A percentile compares a stretch with the other conserved stretches of the same genome.
Conservation (phyloP, 1,284 basidiomycete genomes). For the Fomitopsis schrenkii region DNA sequence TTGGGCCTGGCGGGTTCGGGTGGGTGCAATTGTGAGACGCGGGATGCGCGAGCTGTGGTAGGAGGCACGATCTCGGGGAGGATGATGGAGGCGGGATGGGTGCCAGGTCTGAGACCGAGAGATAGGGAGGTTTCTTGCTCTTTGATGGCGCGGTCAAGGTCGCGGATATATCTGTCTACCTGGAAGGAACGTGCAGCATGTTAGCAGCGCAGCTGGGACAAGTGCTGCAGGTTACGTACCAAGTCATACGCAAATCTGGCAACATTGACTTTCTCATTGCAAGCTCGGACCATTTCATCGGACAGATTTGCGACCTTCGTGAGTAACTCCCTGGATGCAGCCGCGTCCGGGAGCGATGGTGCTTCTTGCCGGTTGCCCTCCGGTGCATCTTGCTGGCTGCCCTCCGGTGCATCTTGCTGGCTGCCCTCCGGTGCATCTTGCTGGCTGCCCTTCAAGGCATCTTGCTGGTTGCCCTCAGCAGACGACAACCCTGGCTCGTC, state of each 20-base stretch:
- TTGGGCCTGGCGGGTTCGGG: conserved; percentile 11
- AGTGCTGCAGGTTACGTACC: conserved; percentile 34
- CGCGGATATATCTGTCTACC: conserved; percentile 71
- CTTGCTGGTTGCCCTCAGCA: background rate
- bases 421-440: background rate
- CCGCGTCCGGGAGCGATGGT: background rate
- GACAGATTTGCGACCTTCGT: conserved; percentile 52
- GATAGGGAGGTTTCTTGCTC: conserved; percentile 64
- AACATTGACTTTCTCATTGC: conserved; percentile 72
- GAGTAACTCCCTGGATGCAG: conserved; percentile 47
- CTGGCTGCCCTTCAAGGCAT: too few relatives aligned
- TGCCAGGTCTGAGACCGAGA: conserved; percentile 48
- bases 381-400: background rate
- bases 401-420: background rate
- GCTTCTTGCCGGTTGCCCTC: background rate
- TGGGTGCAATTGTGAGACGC: conserved; percentile 36
- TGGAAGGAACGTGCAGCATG: conserved; percentile 16
- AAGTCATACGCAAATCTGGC: conserved; percentile 65
- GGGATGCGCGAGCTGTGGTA: conserved; percentile 40
- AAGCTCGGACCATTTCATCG: conserved; percentile 57
- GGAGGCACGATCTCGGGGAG: conserved; percentile 59
- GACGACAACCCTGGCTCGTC: background rate
- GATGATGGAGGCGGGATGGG: conserved; percentile 48
- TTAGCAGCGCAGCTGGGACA: conserved; percentile 4
- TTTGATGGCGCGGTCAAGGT: conserved; percentile 69